These are phyloP conservation scores for Beauveria scarabaeidicola DNA, from an alignment of 2,329 filamentous ascomycete species.

Conservation along the genomic window DNA sequence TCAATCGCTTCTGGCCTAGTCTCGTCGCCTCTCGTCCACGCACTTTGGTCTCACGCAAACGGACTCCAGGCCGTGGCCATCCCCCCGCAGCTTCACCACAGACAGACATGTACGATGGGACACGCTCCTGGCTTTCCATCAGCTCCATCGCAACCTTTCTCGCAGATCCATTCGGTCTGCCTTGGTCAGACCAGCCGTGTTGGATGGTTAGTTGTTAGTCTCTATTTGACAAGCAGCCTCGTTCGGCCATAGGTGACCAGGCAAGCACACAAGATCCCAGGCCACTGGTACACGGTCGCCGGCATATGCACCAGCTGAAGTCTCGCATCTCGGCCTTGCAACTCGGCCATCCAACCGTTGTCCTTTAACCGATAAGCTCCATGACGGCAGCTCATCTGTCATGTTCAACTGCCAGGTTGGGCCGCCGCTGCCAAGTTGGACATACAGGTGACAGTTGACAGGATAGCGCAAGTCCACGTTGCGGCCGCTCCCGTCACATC, in stretches of 20 bases:
- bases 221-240: neutral
- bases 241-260: neutral
- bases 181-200: neutral
- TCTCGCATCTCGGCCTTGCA: neutral
- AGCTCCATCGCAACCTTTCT: neutral
- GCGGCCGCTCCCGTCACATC: conserved; percentile 8
- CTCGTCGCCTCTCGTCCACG: neutral
- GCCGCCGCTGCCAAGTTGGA: neutral
- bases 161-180: neutral
- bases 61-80: neutral
- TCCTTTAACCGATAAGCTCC: neutral
- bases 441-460: conserved; percentile 1
- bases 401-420: neutral
- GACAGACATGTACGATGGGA: no score
- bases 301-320: neutral
- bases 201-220: neutral
- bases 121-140: neutral
- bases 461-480: neutral
- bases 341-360: neutral
- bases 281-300: neutral
- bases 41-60: neutral
- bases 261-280: neutral
- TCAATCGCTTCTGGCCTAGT: conserved; percentile 1
- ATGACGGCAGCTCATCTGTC: neutral
- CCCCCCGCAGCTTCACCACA: neutral